Evolutionary conservation across 2,329 filamentous ascomycete species (phyloP).

Genomic region (Cladophialophora bantiana): DNA sequence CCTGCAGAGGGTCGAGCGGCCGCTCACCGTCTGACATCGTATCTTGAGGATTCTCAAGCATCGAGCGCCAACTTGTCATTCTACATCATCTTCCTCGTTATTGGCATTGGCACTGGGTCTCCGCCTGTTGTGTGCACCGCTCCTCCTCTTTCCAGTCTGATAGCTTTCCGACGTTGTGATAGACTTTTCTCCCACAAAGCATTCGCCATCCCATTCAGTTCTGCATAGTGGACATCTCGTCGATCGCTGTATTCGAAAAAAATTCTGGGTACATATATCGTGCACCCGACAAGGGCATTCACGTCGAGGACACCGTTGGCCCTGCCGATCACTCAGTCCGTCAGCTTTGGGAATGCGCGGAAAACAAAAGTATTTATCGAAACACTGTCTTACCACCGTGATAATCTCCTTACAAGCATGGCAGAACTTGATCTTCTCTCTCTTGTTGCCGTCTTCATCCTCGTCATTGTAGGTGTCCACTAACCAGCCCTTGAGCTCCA

Average conservation of each 20-base stretch:
- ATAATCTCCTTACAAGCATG: conserved; percentile 88
- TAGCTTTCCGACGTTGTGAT: conserved; percentile 45
- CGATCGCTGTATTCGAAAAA: conserved; percentile 71
- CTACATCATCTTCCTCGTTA: conserved; percentile 23
- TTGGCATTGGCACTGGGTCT: neutral
- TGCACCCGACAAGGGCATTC: conserved; percentile 77
- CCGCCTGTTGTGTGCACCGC: conserved; percentile 29
- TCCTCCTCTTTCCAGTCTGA: conserved; percentile 42
- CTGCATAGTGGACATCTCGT: conserved; percentile 69
- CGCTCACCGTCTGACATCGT: neutral
- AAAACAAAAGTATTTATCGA: conserved; percentile 15
- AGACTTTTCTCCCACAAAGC: conserved; percentile 62
- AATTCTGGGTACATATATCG: conserved; percentile 74
- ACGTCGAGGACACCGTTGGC: conserved; percentile 74
- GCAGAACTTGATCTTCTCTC: conserved; percentile 83
- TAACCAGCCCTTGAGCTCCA: conserved; percentile 86
- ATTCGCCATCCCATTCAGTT: conserved; percentile 58
- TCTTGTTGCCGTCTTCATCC: conserved; percentile 54
- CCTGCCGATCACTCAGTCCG: conserved; percentile 50
- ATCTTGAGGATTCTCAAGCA: neutral
- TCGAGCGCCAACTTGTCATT: neutral
- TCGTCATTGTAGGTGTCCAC: conserved; percentile 89
- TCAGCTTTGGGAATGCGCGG: conserved; percentile 5
- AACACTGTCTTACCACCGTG: conserved; percentile 63
- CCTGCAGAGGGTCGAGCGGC: too few species aligned